Base-by-base conservation (phyloP, 2,329 filamentous ascomycete genomes). In the Fusarium secorum region DNA sequence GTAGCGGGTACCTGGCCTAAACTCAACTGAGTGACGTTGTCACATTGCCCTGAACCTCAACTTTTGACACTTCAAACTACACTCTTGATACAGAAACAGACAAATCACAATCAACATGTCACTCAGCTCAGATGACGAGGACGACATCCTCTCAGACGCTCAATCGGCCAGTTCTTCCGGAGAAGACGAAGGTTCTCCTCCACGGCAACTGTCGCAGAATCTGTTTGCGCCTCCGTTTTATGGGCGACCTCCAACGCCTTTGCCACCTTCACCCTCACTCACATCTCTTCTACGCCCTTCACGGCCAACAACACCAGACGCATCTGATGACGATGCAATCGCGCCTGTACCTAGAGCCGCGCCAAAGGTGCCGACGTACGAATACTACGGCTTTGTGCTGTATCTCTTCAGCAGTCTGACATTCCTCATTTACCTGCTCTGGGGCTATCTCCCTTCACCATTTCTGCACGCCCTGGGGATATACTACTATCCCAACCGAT, bases 371-470 rank as follows among this genome's bases (percentile, higher is more conserved):
- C 96, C 96, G n/a, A 99, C 96, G 0, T 98, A 99, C 83, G 96
- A 99, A 80, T 99, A 98, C 88, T 98, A 98, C 80, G 96, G 96
- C 79, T 99, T 99, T 82, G 95, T 97, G 58, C 88, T 99, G 53
- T 98, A 99, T 83, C 87, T 99, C 41, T 93, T 95, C 78, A 95
- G 92, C 68, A 93, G 91, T 26, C 85, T 96, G 55, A 90, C 90
- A 4, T 98, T 98, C 79, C 84, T 92, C 78, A 86, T 88, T 77
- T 92, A 89, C 79, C 83, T 91, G 18, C 84, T 91, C 15, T 98
- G 95, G 96, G 92, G 92, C 18, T 98, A 96, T 81, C 89, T 98
- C 10, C 96, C 96, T 0, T 93, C 92, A 28, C 94, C 95, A 0
- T 94, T 98, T 79, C 87, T 99, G 45, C 94, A 97, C 79, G 93